Evolutionary conservation across 768 basidiomycete genomes (phyloP), one percentile per base, ranked within the genome.

Genomic region (Podaxis carcinomalis): DNA sequence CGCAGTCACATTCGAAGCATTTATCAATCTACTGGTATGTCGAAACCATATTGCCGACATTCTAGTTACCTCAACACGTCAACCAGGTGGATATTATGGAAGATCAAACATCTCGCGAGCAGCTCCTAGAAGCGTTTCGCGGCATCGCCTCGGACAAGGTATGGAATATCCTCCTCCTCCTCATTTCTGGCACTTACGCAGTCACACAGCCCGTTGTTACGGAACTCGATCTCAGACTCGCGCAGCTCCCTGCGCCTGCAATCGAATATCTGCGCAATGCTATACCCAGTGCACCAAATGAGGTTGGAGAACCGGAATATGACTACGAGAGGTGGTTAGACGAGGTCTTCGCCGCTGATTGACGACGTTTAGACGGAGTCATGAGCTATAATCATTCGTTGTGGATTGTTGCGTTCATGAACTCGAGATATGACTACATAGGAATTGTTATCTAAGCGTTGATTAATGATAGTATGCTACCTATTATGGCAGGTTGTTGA

Each of bases 91-190:
- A 94, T 27, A 95, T 97, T 63, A 95, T 86, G 28, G 95, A 98
- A 75, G 97, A 99, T 70, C 93, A 97, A 59, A 94, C 93, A 3
- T 90, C 95, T 2, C 84, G 90, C 0, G 93, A 95, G 42, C 96
- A 98, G 68, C 82, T 99, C 65, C 86, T 90, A 19, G 93, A 94
- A 61, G 87, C 95, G 1, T 99, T 99, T 85, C 87, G 92, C 28
- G 91, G 91, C 2, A 90, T 97, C 14, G 93, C 95, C 0, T 83
- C 80, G 9, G 89, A 94, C 70, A 98, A 98, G 85, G 95, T 91
- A 57, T 32, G 79, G 63, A 35, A 3, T 35, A 1, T 40, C 49
- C 40, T 46, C 49, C 40, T 46, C 49, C 56, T 44, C 32, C 39
- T 19, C 23, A 35, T 19, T 27, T 28, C 7, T 51, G 28, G 47